Conservation (phyloP, 2,329 filamentous ascomycete species). For the Diplocarpon rosae region DNA sequence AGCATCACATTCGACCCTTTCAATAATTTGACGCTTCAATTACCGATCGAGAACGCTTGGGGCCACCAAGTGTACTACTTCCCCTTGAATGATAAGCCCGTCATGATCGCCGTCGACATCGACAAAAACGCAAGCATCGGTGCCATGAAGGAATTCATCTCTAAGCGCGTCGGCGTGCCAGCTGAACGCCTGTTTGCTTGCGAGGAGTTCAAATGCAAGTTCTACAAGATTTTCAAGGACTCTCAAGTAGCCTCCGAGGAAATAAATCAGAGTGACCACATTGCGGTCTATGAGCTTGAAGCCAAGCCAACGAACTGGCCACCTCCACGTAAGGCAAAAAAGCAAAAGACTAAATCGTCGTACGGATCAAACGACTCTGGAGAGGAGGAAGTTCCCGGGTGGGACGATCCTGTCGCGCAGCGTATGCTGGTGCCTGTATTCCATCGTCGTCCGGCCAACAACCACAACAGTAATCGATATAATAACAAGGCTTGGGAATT, state of each 20-base stretch:
- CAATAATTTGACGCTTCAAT: constrained; percentile 82
- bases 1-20: constrained; percentile 99
- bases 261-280: constrained; percentile 51
- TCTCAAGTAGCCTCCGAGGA: constrained; percentile 56
- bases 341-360: constrained; percentile 34
- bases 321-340: constrained; percentile 30
- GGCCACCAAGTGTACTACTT: constrained; percentile 63
- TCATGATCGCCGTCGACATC: constrained; percentile 67
- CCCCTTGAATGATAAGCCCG: constrained; percentile 59
- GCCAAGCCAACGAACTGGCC: constrained; percentile 68
- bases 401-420: constrained; percentile 52
- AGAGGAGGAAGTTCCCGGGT: constrained; percentile 36
- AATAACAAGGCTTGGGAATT: constrained; percentile 27
- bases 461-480: constrained; percentile 25
- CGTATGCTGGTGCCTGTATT: constrained; percentile 61
- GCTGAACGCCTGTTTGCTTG: constrained; percentile 60
- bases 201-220: constrained; percentile 73
- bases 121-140: constrained; percentile 65
- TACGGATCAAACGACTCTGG: constrained; percentile 34
- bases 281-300: constrained; percentile 70
- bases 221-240: constrained; percentile 81
- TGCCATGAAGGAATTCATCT: constrained; percentile 57
- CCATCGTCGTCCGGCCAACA: constrained; percentile 39
- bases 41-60: constrained; percentile 82
- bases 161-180: constrained; percentile 54